Evolutionary conservation across 169 alveolate species (phyloP), one percentile per base, ranked within the genome.

Genomic region (Plasmodium falciparum): DNA sequence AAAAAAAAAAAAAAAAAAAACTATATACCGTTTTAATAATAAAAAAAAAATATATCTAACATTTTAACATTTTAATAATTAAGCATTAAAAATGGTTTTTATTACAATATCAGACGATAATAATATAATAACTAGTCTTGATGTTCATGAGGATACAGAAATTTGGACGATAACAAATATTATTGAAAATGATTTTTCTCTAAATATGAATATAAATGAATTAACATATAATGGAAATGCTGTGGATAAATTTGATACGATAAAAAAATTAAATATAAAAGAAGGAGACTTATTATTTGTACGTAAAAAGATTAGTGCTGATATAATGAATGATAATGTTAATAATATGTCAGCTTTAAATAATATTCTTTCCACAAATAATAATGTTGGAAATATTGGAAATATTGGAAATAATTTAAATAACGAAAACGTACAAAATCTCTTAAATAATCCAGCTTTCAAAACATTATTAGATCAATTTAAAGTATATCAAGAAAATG

Each of bases 81-180:
- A 43, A 2, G 7, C 5, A 54, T 12, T 0, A 54, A 69, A 15
- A 69, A 83, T 83, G 91, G 91, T 83, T 26, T 83, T 83, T 52
- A 83, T 83, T 26, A 83, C 91, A 6, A 83, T 83, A 56, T 83
- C 91, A 15, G 91, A 83, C 45, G 91, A 83, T 49, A 83, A 63
- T 49, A 83, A 83, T 4, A 83, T 83, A 47, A 83, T 83, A 83
- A 83, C 91, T 3, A 83, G 91, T 54, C 73, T 83, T 12, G 91
- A 83, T 24, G 73, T 83, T 20, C 83, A 67, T 61, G 91, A 83
- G 59, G 91, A 83, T 26, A 83, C 91, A n/a, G 83, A 69, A 83
- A 83, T 83, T 20, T 83, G 24, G 17, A 83, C 83, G 7, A 69
- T 83, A 15, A 67, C 59, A 54, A 83, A 69, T 75, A 83, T 83